Base-by-base conservation (phyloP, 352 stramenopile species). In the Phytophthora sp. region DNA sequence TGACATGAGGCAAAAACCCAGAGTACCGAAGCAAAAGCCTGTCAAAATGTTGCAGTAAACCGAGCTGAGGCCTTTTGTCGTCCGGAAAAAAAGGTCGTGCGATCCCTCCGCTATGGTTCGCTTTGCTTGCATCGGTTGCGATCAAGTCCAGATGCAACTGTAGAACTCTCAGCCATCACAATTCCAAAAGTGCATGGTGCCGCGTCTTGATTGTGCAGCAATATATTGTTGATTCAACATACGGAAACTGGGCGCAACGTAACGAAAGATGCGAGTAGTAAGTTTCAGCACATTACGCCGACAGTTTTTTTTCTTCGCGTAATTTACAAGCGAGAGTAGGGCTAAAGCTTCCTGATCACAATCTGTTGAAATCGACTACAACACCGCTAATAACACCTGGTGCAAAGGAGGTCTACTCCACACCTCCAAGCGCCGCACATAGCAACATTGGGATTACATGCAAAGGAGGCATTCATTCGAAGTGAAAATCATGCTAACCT, bases 101-200 rank as follows among this genome's bases (percentile, higher is more conserved):
- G 44, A 49, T 59, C 62, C 55, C 53, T 64, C 56, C n/a, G 47
- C 63, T 71, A 52, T 66, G 63, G 57, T 47, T 47, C 39, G 39
- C 3, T 46, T 57, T 71, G 56, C 41, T 71, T 71, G 33, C 54
- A 59, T 49, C 36, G 44, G 41, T 55, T 12, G 36, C 21, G 21
- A 23, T 21, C 44, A 63, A 55, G 18, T 1, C 2, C 26, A 11
- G 26, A 61, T 66, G 31, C 51, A 68, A 68, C 51, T 68, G 20
- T 63, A 56, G 31, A 47, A 38, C 20, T 11, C 59, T 61, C 59
- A 61, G 50, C 26, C 30, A 68, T 68, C 59, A 51, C 59, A 35
- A 59, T 59, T 39, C 33, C 7, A 51, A 47, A 49, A 20, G 31
- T 15, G 15, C 15, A 41, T 1, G 6, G 21, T 42, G 21, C 16